Evolutionary conservation across 164 flowering plant genomes (phyloP).

Genomic region (Pachysandra terminalis): DNA sequence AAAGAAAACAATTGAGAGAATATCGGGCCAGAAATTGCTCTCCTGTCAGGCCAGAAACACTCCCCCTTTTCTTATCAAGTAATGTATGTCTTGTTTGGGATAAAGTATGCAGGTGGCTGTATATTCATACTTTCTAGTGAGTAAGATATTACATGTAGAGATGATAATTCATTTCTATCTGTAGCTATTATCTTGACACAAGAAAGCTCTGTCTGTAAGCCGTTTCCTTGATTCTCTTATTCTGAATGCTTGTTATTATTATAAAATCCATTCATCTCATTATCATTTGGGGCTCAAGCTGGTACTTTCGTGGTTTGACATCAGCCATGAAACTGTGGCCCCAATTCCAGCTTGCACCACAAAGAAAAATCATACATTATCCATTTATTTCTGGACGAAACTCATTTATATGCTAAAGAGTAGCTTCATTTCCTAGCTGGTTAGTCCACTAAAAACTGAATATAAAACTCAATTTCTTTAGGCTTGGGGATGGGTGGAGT

Average conservation of each 20-base stretch:
- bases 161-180: background rate
- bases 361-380: background rate
- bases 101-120: no score
- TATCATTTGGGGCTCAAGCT: background rate
- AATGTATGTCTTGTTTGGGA: no score
- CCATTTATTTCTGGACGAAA: background rate
- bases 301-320: no score
- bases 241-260: background rate
- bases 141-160: background rate
- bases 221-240: background rate
- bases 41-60: no score
- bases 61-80: no score
- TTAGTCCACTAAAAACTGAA: constrained; percentile 7
- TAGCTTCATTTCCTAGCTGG: background rate
- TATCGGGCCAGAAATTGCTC: no score
- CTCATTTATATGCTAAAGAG: no score
- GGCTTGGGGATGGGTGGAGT: constrained; percentile 99
- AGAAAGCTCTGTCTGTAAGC: background rate
- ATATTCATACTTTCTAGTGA: background rate
- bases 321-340: background rate
- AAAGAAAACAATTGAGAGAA: no score
- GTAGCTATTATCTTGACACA: background rate
- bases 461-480: constrained; percentile 22
- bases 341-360: background rate
- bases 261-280: background rate